Percentiles rank a stretch among this genome's conserved stretches.
phyloP scores from a whole-genome alignment of 306 rosid genomes.

The Fagus sylvatica region DNA sequence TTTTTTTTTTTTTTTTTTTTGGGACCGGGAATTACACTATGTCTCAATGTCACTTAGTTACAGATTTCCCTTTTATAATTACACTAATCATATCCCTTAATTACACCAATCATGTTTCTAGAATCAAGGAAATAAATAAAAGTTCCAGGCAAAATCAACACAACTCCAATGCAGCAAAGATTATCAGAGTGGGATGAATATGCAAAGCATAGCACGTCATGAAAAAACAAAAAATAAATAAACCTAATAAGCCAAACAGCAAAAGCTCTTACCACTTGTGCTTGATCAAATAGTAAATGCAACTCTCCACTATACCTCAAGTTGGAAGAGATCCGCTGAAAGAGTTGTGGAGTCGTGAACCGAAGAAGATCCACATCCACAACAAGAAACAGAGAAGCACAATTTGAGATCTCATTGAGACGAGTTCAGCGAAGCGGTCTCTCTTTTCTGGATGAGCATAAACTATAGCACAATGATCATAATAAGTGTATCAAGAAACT shows the following conservation, averaged over 20 bases:
- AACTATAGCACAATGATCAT: constrained; percentile 42
- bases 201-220: background rate
- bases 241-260: constrained; percentile 4
- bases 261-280: constrained; percentile 19
- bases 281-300: background rate
- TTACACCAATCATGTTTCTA: no score
- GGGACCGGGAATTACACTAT: no score
- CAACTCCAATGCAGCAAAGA: background rate
- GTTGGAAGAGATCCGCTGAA: constrained; percentile 50
- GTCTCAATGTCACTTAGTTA: no score
- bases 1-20: no score
- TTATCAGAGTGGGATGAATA: background rate
- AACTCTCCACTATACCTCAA: constrained; percentile 26
- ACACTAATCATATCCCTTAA: no score
- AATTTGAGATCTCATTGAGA: constrained; percentile 34
- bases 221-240: background rate
- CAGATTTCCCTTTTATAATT: no score
- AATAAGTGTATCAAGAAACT: constrained; percentile 51
- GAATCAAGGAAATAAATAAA: background rate
- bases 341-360: constrained; percentile 33
- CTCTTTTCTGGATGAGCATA: constrained; percentile 33
- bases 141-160: background rate
- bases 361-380: constrained; percentile 51
- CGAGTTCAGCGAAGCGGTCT: constrained; percentile 26
- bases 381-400: constrained; percentile 36